A percentile compares a stretch with the other conserved stretches of the same genome.
Conservation (phyloP, 2,329 filamentous ascomycete species). For the Fusarium mexicanum region DNA sequence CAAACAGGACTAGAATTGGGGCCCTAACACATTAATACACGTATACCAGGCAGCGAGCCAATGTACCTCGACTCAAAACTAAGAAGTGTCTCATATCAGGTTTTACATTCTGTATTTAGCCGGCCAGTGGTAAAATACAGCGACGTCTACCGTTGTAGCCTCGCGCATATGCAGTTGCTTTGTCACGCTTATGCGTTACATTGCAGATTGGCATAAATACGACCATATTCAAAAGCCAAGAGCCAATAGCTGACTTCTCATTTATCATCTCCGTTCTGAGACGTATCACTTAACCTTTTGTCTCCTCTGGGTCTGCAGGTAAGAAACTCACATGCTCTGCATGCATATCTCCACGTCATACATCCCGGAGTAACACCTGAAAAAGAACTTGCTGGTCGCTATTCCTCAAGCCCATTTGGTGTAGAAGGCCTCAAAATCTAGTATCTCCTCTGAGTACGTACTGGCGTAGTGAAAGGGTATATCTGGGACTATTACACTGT, state of each 20-base stretch:
- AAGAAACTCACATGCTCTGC: not conserved
- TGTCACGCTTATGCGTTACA: not conserved
- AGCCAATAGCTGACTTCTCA: not conserved
- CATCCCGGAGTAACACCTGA: not conserved
- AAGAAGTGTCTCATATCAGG: no score
- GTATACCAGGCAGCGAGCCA: rapidly evolving
- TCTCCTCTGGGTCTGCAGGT: not conserved
- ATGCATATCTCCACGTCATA: not conserved
- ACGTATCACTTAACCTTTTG: not conserved
- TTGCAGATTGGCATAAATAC: not conserved
- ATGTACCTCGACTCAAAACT: rapidly evolving
- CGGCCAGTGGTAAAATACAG: rapidly evolving
- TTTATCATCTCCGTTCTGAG: not conserved
- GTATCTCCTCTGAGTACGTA: no score
- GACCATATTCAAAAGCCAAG: rapidly evolving
- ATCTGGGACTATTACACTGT: no score
- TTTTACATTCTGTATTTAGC: not conserved
- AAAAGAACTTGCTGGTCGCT: rapidly evolving
- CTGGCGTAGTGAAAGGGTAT: rapidly evolving
- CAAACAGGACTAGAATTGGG: rapidly evolving
- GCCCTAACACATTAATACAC: rapidly evolving
- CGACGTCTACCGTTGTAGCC: not conserved
- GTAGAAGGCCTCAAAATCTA: not conserved
- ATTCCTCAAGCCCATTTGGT: rapidly evolving
- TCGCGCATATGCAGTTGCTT: not conserved